Conservation (phyloP, 352 stramenopile genomes). For the Globisporangium nagaii region DNA sequence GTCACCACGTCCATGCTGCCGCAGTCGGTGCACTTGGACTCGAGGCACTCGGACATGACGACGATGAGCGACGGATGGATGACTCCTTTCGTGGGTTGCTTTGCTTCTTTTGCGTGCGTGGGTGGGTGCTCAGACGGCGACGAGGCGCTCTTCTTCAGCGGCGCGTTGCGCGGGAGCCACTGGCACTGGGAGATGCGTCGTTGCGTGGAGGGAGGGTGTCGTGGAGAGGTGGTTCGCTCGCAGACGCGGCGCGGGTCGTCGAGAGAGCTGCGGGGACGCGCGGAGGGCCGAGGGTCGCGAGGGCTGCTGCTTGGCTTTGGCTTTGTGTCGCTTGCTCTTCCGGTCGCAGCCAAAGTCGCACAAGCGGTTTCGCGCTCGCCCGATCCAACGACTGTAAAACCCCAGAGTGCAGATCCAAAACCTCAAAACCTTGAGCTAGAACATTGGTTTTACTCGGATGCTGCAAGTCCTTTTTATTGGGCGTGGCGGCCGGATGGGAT, state of each 20-base stretch:
- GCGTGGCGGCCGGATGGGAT: no score
- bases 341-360: not conserved
- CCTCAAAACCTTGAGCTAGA: slow-evolving; percentile 15
- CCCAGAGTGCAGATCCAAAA: slow-evolving; percentile 4
- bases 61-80: no score
- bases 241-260: not conserved
- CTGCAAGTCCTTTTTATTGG: not conserved
- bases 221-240: not conserved
- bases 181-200: not conserved
- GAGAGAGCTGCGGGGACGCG: slow-evolving; percentile 1
- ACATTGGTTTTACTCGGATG: not conserved
- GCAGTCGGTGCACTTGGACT: slow-evolving; percentile 55
- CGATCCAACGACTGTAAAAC: slow-evolving; percentile 23
- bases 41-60: slow-evolving; percentile 67
- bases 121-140: not conserved
- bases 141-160: no score
- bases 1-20: slow-evolving; percentile 75
- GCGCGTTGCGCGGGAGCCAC: not conserved
- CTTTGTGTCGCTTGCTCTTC: not conserved
- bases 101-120: not conserved
- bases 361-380: not conserved
- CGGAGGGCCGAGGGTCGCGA: no score
- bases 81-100: not conserved
- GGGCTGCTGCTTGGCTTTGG: not conserved
- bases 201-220: not conserved